These are phyloP conservation scores for Psilocybe tampanensis DNA, from an alignment of 768 basidiomycete genomes.

Conservation along the genomic window DNA sequence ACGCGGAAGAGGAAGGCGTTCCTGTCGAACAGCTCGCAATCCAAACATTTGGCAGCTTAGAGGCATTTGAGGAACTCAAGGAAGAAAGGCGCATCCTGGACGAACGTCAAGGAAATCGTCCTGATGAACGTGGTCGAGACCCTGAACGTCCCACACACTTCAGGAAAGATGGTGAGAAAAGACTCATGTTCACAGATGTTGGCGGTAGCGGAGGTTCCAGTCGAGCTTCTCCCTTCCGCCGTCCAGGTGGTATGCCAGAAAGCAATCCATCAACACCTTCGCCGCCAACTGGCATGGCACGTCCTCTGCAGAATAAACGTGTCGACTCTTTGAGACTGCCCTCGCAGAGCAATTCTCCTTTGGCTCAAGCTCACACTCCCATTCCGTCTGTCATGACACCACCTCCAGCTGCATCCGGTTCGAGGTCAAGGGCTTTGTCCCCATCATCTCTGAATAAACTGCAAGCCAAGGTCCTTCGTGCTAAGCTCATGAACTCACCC, in stretches of 20 bases:
- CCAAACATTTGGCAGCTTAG: constrained; percentile 85
- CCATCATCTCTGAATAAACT: constrained; percentile 87
- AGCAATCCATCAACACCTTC: constrained; percentile 66
- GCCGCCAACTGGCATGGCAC: constrained; percentile 38
- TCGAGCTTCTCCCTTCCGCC: constrained; percentile 85
- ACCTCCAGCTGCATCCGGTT: constrained; percentile 33
- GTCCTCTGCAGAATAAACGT: constrained; percentile 47
- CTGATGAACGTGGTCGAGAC: constrained; percentile 32
- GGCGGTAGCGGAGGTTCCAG: constrained; percentile 66
- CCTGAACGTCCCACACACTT: constrained; percentile 33
- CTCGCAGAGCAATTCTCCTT: constrained; percentile 60
- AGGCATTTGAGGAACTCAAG: constrained; percentile 86
- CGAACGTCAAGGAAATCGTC: constrained; percentile 66
- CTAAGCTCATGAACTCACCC: constrained; percentile 82
- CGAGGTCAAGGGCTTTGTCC: constrained; percentile 54
- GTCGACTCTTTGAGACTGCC: constrained; percentile 64
- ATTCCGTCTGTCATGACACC: constrained; percentile 93
- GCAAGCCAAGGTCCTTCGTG: constrained; percentile 91
- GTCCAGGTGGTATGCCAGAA: constrained; percentile 67
- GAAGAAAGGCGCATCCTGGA: constrained; percentile 87
- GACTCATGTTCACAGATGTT: constrained; percentile 72
- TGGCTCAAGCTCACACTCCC: constrained; percentile 73
- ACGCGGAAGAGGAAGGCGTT: constrained; percentile 81
- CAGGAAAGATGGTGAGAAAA: constrained; percentile 45
- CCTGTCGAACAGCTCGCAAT: constrained; percentile 78